A percentile compares a stretch with the other conserved stretches of the same genome.
phyloP scores from a whole-genome alignment of 2,329 filamentous ascomycete genomes.

The Scytalidium lignicola region DNA sequence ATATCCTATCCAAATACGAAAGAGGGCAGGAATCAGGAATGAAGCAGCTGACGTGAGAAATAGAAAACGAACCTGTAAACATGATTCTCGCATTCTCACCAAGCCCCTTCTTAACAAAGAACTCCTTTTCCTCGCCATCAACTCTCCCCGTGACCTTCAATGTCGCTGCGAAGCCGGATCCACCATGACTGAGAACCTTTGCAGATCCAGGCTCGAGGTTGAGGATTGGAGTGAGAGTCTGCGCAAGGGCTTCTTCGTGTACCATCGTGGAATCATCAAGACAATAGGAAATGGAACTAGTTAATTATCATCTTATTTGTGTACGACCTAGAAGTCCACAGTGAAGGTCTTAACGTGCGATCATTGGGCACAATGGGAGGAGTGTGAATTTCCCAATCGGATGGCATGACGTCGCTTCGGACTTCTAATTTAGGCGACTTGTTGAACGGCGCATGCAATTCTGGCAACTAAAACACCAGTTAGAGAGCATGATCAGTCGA shows the following conservation, averaged over 20 bases:
- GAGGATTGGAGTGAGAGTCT: not conserved
- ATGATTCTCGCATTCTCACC: conserved; percentile 58
- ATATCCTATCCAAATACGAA: too few relatives aligned
- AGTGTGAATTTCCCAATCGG: not conserved
- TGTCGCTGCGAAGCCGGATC: conserved; percentile 64
- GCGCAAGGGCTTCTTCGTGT: not conserved
- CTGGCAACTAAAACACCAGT: not conserved
- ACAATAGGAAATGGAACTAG: not conserved
- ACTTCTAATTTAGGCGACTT: not conserved
- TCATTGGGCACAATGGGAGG: not conserved
- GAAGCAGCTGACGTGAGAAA: conserved; percentile 1
- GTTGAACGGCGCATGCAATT: not conserved
- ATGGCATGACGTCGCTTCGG: not conserved
- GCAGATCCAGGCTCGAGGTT: conserved; percentile 25
- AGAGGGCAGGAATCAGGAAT: not conserved
- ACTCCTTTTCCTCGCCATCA: conserved; percentile 32
- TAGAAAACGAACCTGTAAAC: conserved; percentile 53
- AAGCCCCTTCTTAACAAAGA: conserved; percentile 68
- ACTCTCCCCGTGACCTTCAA: conserved; percentile 48
- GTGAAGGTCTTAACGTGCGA: not conserved
- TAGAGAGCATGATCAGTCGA: not conserved
- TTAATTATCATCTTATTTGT: too few relatives aligned
- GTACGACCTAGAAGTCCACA: too few relatives aligned
- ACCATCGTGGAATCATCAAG: not conserved
- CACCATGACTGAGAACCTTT: conserved; percentile 55